Evolutionary conservation across 352 stramenopile species (phyloP), one percentile per base, ranked within the genome.

Genomic region (Pythium dissimile): DNA sequence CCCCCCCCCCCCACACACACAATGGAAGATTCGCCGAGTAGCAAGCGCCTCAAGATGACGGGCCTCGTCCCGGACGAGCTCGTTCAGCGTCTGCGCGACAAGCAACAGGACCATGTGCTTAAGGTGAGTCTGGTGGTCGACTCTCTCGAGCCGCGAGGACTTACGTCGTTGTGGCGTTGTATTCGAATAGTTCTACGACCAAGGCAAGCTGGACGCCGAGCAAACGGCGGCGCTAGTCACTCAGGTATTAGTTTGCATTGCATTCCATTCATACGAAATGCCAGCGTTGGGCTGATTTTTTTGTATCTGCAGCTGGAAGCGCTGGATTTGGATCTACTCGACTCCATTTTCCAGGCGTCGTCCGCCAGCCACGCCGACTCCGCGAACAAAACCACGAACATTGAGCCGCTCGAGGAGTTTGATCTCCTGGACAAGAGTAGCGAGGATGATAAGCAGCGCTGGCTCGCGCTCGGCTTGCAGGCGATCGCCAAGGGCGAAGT

Each of bases 401-500:
- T 91, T 41, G 80, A 91, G 64, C 84, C 84, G 18, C 69, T 91
- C 16, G 74, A 87, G 18, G 63, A 75, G 50, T 85, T 78, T 42
- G 84, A 89, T 44, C 58, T 84, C 30, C 54, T 93, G 23, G 71
- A 84, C 13, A 52, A 72, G 48, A 82, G 75, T 47, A 64, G 67
- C 8, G 38, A 32, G n/a, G 63, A 71, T 11, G 61, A 85, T 26
- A 78, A 77, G 38, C 37, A 77, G 16, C 62, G 42, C 20, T 93
- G 84, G 84, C 47, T 49, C 24, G 27, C 59, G 26, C 63, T 59
- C 5, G 90, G 87, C 1, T 71, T 95, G 1, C 67, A 95, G 16
- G 94, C 94, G 6, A 92, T 99, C 18, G 50, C 47, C 37, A 57
- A 78, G 6, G 84, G 90, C 16, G 37, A 98, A 66, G 89, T 99